Percentiles rank a stretch among this genome's conserved stretches.
These are phyloP conservation scores for Fusarium subtropicale DNA, from an alignment of 2,329 filamentous ascomycete genomes.

Conservation along the genomic window DNA sequence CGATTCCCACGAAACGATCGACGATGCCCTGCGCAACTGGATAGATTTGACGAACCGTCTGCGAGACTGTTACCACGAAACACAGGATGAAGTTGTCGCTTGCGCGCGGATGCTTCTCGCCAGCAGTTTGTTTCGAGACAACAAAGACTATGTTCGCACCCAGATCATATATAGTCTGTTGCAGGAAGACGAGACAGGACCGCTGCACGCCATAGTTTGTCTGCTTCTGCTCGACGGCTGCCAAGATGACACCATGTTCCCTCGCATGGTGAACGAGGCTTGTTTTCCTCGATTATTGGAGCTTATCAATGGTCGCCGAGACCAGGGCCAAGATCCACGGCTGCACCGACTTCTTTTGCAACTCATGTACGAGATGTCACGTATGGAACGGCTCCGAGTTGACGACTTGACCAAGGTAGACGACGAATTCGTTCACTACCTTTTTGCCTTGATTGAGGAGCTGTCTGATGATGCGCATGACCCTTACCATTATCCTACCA, in stretches of 20 bases:
- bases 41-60: conserved; percentile 80
- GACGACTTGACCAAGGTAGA: conserved; percentile 82
- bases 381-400: conserved; percentile 82
- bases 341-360: conserved; percentile 87
- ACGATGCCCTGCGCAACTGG: conserved; percentile 87
- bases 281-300: conserved; percentile 87
- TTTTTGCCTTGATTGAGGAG: conserved; percentile 89
- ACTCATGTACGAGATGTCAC: conserved; percentile 94
- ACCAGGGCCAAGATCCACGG: conserved; percentile 73
- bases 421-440: conserved; percentile 84
- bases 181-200: conserved; percentile 84
- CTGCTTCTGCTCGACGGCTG: conserved; percentile 90
- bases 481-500: conserved; percentile 95
- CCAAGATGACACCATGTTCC: conserved; percentile 80
- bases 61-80: conserved; percentile 79
- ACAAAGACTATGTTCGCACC: conserved; percentile 87
- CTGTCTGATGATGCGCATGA: conserved; percentile 88
- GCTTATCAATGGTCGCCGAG: conserved; percentile 75
- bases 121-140: conserved; percentile 77
- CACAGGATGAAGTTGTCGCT: conserved; percentile 81
- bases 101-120: conserved; percentile 84
- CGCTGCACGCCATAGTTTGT: conserved; percentile 84
- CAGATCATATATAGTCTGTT: conserved; percentile 94
- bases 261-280: conserved; percentile 87
- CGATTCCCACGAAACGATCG: conserved; percentile 71